Conservation (phyloP, 139 green algal genomes). For the Bryopsis sp. region DNA sequence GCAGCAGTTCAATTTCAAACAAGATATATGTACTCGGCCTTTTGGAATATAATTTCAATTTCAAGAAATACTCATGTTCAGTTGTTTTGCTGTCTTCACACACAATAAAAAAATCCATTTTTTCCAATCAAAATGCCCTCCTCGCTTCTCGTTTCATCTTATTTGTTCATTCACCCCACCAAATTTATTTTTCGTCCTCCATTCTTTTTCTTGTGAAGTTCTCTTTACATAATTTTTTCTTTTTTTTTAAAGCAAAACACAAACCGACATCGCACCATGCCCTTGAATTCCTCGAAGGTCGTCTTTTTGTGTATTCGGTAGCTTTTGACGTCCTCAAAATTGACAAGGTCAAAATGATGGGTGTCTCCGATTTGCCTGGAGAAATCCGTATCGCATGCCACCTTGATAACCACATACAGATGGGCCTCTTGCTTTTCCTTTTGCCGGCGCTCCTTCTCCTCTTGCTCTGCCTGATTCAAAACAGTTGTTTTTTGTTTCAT, state of each 20-base stretch:
- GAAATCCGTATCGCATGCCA: constrained; percentile 44
- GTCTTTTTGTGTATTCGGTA: constrained; percentile 70
- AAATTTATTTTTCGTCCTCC: no score
- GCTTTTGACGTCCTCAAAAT: constrained; percentile 54
- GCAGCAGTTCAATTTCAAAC: neutral
- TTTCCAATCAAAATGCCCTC: no score
- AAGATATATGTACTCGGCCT: constrained; percentile 3
- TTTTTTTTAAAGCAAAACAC: no score
- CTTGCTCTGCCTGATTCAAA: constrained; percentile 65
- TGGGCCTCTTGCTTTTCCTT: constrained; percentile 79
- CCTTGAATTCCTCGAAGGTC: constrained; percentile 68
- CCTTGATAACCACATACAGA: constrained; percentile 77
- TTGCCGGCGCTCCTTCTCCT: constrained; percentile 55
- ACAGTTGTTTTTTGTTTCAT: no score
- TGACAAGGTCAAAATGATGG: constrained; percentile 85
- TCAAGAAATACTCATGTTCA: constrained; percentile 1
- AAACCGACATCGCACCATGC: no score
- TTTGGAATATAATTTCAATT: no score
- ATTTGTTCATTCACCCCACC: no score
- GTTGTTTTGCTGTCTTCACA: no score
- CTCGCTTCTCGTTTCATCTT: no score
- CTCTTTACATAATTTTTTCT: constrained; percentile 9
- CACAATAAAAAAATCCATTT: no score
- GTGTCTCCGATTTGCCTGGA: constrained; percentile 44
- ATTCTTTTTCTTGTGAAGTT: no score